Evolutionary conservation across 2,329 filamentous ascomycete species (phyloP).

Genomic region (Colletotrichum sp.): DNA sequence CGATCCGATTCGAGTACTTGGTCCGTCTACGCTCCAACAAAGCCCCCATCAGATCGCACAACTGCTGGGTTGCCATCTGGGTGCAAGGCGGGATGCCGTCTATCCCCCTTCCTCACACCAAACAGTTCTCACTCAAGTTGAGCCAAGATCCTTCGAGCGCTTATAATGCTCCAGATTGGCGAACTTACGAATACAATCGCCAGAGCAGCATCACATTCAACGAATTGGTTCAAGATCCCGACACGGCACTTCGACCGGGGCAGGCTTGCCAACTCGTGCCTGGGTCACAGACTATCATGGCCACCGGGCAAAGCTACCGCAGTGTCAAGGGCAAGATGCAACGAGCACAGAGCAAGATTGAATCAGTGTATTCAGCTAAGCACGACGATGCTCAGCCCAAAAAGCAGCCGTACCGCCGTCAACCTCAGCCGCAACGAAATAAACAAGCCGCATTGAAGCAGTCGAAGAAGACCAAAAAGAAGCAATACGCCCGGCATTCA

Average conservation of each 20-base stretch:
- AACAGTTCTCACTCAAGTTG: not conserved
- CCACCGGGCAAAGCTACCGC: not conserved
- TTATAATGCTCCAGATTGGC: not conserved
- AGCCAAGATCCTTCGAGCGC: too few relatives aligned
- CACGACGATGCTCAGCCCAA: not conserved
- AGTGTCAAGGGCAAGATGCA: not conserved
- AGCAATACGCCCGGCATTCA: not conserved
- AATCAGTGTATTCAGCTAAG: not conserved
- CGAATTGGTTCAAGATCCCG: not conserved
- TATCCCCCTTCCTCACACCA: not conserved
- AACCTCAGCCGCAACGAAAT: not conserved
- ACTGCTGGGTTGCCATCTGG: constrained; percentile 1
- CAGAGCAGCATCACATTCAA: not conserved
- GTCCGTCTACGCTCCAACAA: not conserved
- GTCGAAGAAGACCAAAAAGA: not conserved
- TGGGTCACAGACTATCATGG: not conserved
- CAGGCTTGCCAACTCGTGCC: not conserved
- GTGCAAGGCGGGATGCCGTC: not conserved
- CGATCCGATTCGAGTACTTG: not conserved
- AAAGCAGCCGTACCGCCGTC: not conserved
- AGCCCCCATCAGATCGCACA: not conserved
- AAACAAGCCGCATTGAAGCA: not conserved
- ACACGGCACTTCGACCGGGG: not conserved
- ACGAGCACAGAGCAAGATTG: not conserved
- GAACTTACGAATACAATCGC: not conserved